phyloP scores from a whole-genome alignment of 768 basidiomycete species.

The Leccinum disarticulatum region DNA sequence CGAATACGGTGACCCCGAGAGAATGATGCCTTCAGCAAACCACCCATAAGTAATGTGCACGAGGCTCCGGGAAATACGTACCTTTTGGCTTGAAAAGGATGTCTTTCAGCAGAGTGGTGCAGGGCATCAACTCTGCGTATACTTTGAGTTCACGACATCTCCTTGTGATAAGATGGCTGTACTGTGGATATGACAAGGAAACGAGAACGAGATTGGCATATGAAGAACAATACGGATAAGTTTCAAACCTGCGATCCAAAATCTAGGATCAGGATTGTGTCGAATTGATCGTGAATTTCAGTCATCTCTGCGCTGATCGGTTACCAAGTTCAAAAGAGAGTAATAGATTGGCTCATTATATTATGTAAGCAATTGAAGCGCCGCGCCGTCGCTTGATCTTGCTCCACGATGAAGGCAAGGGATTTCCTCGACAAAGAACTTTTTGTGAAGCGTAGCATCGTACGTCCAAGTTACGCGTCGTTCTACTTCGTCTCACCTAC shows the following conservation, averaged over 20 bases:
- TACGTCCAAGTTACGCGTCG: constrained; percentile 20
- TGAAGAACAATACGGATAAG: constrained; percentile 5
- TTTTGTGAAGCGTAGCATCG: constrained; percentile 43
- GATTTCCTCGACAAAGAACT: constrained; percentile 50
- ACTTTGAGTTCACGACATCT: constrained; percentile 97
- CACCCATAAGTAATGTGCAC: neutral
- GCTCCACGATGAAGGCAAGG: constrained; percentile 28
- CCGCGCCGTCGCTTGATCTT: neutral
- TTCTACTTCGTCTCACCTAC: neutral
- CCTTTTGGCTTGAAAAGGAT: constrained; percentile 95
- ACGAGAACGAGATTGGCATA: constrained; percentile 5
- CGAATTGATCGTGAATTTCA: constrained; percentile 93
- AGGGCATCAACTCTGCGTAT: constrained; percentile 97
- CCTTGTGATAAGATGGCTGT: constrained; percentile 95
- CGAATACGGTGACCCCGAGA: constrained; percentile 98
- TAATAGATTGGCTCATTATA: neutral
- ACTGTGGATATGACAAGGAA: constrained; percentile 47
- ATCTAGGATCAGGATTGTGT: constrained; percentile 94
- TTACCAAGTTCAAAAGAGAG: too few relatives aligned
- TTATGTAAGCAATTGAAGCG: neutral
- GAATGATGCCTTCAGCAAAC: constrained; percentile 70
- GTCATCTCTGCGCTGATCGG: constrained; percentile 48
- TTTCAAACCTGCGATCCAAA: constrained; percentile 91
- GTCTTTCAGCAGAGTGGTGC: constrained; percentile 87
- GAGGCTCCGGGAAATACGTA: constrained; percentile 26